phyloP scores from a whole-genome alignment of 2,329 filamentous ascomycete species.

The Aspergillus fischeri region DNA sequence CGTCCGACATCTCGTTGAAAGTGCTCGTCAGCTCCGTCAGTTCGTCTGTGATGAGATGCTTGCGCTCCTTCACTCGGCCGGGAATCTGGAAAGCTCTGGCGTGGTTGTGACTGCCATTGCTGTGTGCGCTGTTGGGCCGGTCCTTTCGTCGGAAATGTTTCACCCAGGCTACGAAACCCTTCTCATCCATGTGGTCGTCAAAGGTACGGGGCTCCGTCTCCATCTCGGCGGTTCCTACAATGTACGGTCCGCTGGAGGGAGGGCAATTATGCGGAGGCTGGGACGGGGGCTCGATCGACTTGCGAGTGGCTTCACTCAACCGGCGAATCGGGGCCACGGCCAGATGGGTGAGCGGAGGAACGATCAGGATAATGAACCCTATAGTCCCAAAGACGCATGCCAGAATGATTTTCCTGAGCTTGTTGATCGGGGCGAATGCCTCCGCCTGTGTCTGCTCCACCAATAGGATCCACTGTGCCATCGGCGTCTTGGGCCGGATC shows the following conservation, averaged over 20 bases:
- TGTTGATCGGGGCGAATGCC: constrained; percentile 70
- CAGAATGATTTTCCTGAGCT: constrained; percentile 73
- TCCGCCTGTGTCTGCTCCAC: constrained; percentile 72
- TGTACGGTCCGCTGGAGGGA: not conserved
- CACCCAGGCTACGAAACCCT: constrained; percentile 9
- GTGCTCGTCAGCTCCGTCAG: constrained; percentile 75
- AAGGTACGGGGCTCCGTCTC: not conserved
- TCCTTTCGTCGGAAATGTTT: constrained; percentile 11
- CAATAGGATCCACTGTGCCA: constrained; percentile 79
- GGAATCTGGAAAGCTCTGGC: constrained; percentile 70
- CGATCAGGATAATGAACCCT: constrained; percentile 65
- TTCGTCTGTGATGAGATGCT: constrained; percentile 76
- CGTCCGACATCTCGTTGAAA: constrained; percentile 93
- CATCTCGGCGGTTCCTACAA: not conserved
- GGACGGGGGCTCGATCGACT: constrained; percentile 60
- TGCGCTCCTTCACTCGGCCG: constrained; percentile 70
- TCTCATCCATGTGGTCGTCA: constrained; percentile 12
- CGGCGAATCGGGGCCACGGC: constrained; percentile 76
- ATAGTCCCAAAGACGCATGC: constrained; percentile 81
- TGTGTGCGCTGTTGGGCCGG: constrained; percentile 9
- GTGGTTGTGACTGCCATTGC: not conserved
- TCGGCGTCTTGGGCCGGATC: constrained; percentile 60
- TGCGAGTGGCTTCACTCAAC: constrained; percentile 69
- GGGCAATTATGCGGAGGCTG: constrained; percentile 15
- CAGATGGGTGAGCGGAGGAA: constrained; percentile 75